Conservation (phyloP, 2,329 filamentous ascomycete genomes). For the Beauveria australis region DNA sequence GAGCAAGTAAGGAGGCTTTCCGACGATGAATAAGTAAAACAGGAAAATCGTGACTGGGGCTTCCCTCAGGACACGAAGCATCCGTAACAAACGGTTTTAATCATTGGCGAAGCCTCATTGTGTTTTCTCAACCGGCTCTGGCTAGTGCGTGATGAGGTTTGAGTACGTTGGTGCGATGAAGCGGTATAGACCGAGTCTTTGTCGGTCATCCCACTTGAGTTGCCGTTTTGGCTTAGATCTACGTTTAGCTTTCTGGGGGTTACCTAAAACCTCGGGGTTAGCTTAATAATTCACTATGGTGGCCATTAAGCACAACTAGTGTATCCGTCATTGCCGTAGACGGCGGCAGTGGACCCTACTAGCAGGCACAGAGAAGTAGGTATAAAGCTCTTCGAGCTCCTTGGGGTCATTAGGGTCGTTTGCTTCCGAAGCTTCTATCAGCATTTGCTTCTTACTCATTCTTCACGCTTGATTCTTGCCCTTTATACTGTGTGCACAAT, state of each 20-base stretch:
- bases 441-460: no score
- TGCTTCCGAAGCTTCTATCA: no score
- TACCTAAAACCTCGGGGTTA: neutral
- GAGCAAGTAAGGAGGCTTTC: neutral
- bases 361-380: no score
- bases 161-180: neutral
- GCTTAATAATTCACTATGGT: no score
- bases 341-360: no score
- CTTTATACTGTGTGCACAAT: no score
- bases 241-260: neutral
- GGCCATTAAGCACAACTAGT: no score
- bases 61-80: neutral
- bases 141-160: neutral
- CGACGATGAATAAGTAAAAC: neutral
- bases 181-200: neutral
- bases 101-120: neutral
- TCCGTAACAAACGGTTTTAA: neutral
- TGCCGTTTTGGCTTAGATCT: neutral
- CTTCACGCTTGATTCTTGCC: no score
- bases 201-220: constrained; percentile 5
- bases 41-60: neutral
- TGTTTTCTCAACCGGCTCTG: neutral
- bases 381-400: no score
- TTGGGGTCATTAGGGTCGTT: no score
- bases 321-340: no score